Evolutionary conservation across 2,329 filamentous ascomycete genomes (phyloP), one percentile per base, ranked within the genome.

Genomic region (Colletotrichum costaricense): DNA sequence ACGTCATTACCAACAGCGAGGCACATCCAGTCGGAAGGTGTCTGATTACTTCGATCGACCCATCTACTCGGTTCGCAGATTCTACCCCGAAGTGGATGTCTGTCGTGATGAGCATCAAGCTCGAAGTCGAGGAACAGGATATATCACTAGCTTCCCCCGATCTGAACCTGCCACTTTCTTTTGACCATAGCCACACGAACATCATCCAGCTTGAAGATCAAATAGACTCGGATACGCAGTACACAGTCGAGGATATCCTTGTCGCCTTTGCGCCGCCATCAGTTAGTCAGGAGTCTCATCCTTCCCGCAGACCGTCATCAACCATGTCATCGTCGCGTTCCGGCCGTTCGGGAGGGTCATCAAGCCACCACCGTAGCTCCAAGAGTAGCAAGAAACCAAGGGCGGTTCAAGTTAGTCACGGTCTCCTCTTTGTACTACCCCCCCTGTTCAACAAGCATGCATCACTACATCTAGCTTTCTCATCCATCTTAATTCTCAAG

Each of bases 251-350:
- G 65, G 67, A 73, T 14, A 62, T 74, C 38, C 42, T 63, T n/a
- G 52, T 28, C 16, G 38, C 35, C 26, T 72, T 70, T 7, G 67
- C 57, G 19, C 24, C 67, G 24, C 26, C 35, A 11, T 30, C 46
- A 3, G 24, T 26, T 33, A n/a, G 52, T 35, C 49, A 55, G 14
- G 33, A 58, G 35, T 67, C 57, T 46, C 58, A n/a, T 38, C 26
- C 33, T 58, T 62, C 35, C 26, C 49, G 19, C 38, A n/a, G 26
- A 63, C 9, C 52, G n/a, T 22, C 58, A 30, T n/a, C 54, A 33
- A 72, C 19, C 66, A 81, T 81, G 78, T 80, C 80, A 38, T 79
- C 79, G 55, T 81, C 80, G 24, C 76, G 78, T 56, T 80, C 80
- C 14, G 59, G 72, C 28, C 76, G 78, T 11, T 76, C 75, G 33